A percentile compares a stretch with the other conserved stretches of the same genome.
Evolutionary conservation across 345 rosid genomes (phyloP).

Genomic region (Brassica juncea): DNA sequence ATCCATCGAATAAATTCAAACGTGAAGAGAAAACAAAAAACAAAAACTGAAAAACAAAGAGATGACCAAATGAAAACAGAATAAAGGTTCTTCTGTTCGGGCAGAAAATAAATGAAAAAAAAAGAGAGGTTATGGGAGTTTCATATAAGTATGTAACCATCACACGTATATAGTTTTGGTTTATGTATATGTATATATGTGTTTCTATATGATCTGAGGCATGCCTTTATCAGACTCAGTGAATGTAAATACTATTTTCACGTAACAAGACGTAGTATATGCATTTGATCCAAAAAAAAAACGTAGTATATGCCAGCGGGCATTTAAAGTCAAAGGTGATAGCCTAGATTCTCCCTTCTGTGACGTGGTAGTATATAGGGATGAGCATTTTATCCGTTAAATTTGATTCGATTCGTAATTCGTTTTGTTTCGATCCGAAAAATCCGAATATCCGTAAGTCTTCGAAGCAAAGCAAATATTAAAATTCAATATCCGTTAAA

Average conservation of each 20-base stretch:
- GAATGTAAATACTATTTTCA: not conserved
- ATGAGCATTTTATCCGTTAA: no score
- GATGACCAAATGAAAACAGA: conserved; percentile 5
- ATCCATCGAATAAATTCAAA: conserved; percentile 34
- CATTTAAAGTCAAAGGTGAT: conserved; percentile 2
- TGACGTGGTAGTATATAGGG: not conserved
- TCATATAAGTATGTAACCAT: conserved; percentile 41
- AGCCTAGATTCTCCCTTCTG: not conserved
- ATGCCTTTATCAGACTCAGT: not conserved
- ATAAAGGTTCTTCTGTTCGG: conserved; percentile 33
- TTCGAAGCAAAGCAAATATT: no score
- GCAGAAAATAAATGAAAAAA: conserved; percentile 23
- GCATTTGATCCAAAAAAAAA: not conserved
- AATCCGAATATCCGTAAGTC: no score
- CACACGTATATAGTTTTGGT: conserved; percentile 25
- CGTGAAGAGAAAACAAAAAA: not conserved
- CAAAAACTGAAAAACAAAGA: conserved; percentile 27
- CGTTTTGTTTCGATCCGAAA: no score
- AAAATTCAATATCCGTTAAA: no score
- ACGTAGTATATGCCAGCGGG: conserved; percentile 18
- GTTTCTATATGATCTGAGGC: not conserved
- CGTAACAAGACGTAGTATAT: not conserved
- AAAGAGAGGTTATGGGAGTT: conserved; percentile 39
- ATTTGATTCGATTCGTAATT: no score
- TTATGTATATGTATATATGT: not conserved